Percentiles rank a stretch among this genome's conserved stretches.
These are phyloP conservation scores for Neoascochyta sp. DNA, from an alignment of 2,329 filamentous ascomycete species.

Conservation along the genomic window DNA sequence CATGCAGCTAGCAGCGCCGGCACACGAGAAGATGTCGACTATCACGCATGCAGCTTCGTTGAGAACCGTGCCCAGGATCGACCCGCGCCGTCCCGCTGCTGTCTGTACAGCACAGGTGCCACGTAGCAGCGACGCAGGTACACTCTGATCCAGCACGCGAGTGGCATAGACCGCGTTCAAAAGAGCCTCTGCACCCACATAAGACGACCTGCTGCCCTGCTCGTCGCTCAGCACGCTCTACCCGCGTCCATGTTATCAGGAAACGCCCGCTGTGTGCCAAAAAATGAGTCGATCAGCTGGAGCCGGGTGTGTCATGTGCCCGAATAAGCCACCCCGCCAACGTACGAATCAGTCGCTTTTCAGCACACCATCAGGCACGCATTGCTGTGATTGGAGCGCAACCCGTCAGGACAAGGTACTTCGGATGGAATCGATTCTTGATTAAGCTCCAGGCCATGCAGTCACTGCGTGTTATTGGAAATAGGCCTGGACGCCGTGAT, in stretches of 20 bases:
- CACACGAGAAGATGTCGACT: constrained; percentile 20
- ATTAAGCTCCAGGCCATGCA: constrained; percentile 38
- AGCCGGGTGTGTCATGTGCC: constrained; percentile 35
- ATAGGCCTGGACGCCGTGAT: constrained; percentile 27
- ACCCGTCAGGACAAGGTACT: constrained; percentile 31
- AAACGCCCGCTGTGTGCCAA: constrained; percentile 22
- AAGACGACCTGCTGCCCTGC: constrained; percentile 18
- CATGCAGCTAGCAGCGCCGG: constrained; percentile 29
- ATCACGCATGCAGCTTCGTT: constrained; percentile 20
- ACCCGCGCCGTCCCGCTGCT: constrained; percentile 36
- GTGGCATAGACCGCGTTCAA: constrained; percentile 23
- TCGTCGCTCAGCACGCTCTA: constrained; percentile 11
- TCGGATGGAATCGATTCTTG: constrained; percentile 34
- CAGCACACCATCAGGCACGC: constrained; percentile 35
- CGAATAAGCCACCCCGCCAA: constrained; percentile 37
- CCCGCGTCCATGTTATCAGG: constrained; percentile 15
- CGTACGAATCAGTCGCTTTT: constrained; percentile 37
- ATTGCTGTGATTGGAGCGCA: constrained; percentile 30
- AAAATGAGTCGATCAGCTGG: constrained; percentile 38
- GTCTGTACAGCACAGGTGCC: constrained; percentile 36
- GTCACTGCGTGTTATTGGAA: constrained; percentile 31
- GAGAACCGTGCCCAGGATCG: constrained; percentile 34
- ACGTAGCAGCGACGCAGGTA: constrained; percentile 37
- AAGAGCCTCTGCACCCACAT: constrained; percentile 17
- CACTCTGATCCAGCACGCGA: constrained; percentile 26